Base-by-base conservation (phyloP, 2,329 filamentous ascomycete species). In the Talaromyces sp. region DNA sequence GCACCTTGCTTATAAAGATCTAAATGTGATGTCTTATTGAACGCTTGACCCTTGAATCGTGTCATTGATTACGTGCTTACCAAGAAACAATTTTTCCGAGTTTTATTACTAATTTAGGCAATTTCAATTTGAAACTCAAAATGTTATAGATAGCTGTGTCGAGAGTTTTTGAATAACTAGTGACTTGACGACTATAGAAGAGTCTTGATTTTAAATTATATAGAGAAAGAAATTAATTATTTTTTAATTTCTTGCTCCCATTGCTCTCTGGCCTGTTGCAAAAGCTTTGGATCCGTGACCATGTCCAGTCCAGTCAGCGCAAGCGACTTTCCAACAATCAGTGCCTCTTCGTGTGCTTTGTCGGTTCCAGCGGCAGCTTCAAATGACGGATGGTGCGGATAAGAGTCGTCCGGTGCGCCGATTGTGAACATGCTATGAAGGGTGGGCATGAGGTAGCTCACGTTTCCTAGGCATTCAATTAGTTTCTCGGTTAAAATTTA, bases 371-470 rank as follows among this genome's bases (percentile, higher is more conserved):
- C 80, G 0, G 76, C 78, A 0, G 72, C 74, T 0, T 80, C 73
- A 65, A 83, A 83, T 3, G 70, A 65, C 8, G 76, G 74, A 32
- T 74, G 26, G 75, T 78, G 76, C 3, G 67, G 71, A 26, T 64
- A 71, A 0, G 65, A 63, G 4, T 68, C 75, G 12, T 74, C 70
- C 0, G 71, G 65, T 1, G 75, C 71, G 0, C 76, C 72, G 35
- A 83, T 79, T 1, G 69, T 72, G 60, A 83, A 82, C 32, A 74
- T 77, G 3, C 78, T 77, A 62, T 83, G 81, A 55, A 83, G 77
- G 4, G 74, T 75, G 1, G 81, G 81, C 1, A 79, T 69, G 1
- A 74, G 62, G 56, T 82, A 79, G 12, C 75, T 77, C 10, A 83
- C 79, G 58, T 83, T 83, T 24, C 80, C 80, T 80, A 46, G 9